A percentile compares a stretch with the other conserved stretches of the same genome.
These are phyloP conservation scores for Candida boleticola DNA, from an alignment of 805 yeast species.

Conservation along the genomic window DNA sequence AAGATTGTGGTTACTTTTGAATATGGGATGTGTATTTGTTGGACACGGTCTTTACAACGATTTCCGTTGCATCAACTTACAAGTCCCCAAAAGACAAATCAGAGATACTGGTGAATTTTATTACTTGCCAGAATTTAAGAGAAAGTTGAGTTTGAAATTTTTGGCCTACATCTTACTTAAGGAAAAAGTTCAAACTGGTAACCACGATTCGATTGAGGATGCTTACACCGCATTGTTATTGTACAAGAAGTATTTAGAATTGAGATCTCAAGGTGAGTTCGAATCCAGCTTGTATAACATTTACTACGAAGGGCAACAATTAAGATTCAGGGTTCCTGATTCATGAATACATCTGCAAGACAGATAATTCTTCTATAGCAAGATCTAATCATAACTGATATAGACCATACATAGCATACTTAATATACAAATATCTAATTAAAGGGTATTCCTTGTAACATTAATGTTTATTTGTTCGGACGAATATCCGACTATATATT, in stretches of 20 bases:
- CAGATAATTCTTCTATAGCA: conserved; percentile 8
- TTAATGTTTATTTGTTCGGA: too few relatives aligned
- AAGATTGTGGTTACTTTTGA: conserved; percentile 84
- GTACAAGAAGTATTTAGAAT: conserved; percentile 68
- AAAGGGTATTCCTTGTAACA: too few relatives aligned
- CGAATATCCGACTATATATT: too few relatives aligned
- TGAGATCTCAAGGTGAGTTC: conserved; percentile 56
- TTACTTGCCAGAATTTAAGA: conserved; percentile 68
- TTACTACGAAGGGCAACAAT: conserved; percentile 65
- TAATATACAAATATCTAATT: too few relatives aligned
- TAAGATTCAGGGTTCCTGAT: conserved; percentile 53
- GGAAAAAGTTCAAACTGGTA: conserved; percentile 81
- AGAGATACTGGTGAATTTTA: conserved; percentile 85
- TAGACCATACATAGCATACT: too few relatives aligned
- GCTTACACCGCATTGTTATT: conserved; percentile 81
- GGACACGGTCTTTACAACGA: conserved; percentile 94
- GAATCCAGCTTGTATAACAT: conserved; percentile 62
- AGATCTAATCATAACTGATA: too few relatives aligned
- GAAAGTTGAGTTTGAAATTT: conserved; percentile 82
- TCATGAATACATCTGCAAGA: conserved; percentile 23
- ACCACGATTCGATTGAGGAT: conserved; percentile 97
- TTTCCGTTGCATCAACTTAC: conserved; percentile 88
- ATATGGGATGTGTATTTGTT: conserved; percentile 85
- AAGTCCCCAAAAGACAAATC: conserved; percentile 82
- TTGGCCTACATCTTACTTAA: conserved; percentile 76